A percentile compares a stretch with the other conserved stretches of the same genome.
Conservation (phyloP, 768 basidiomycete genomes). For the Suillus spraguei region DNA sequence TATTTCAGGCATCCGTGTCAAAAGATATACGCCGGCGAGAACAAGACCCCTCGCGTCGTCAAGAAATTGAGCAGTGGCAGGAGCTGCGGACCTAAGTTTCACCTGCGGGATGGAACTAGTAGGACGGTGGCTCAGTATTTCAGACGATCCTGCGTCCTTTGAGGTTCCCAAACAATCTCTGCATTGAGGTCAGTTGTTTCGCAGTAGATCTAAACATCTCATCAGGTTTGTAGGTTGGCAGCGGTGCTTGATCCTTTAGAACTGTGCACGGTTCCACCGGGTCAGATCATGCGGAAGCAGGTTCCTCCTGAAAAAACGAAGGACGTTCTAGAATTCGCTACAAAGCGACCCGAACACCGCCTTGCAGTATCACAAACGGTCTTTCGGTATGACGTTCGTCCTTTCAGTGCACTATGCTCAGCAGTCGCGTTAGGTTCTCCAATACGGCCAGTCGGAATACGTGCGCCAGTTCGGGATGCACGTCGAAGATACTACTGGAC, state of each 20-base stretch:
- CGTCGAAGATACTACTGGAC: constrained; percentile 51
- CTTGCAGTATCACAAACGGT: constrained; percentile 57
- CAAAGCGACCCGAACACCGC: constrained; percentile 60
- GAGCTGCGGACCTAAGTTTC: constrained; percentile 59
- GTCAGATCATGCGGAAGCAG: constrained; percentile 75
- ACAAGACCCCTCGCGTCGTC: constrained; percentile 56
- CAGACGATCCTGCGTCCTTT: constrained; percentile 49
- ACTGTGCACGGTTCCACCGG: constrained; percentile 58
- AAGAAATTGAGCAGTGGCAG: constrained; percentile 57
- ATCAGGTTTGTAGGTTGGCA: constrained; percentile 51
- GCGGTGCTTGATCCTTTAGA: constrained; percentile 69
- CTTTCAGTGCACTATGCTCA: not conserved
- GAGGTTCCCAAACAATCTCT: constrained; percentile 62
- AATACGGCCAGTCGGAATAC: constrained; percentile 76
- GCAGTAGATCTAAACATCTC: not conserved
- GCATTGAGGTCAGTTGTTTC: constrained; percentile 59
- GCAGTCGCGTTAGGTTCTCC: constrained; percentile 46
- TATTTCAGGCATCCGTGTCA: constrained; percentile 52
- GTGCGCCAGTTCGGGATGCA: constrained; percentile 73
- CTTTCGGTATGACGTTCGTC: constrained; percentile 42
- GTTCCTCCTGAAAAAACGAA: constrained; percentile 68
- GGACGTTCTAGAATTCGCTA: constrained; percentile 66
- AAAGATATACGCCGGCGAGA: constrained; percentile 40
- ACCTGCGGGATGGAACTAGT: constrained; percentile 53
- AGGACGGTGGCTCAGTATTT: constrained; percentile 70